phyloP scores from a whole-genome alignment of 257 asterid species.

The Solanum pinnatisectum region DNA sequence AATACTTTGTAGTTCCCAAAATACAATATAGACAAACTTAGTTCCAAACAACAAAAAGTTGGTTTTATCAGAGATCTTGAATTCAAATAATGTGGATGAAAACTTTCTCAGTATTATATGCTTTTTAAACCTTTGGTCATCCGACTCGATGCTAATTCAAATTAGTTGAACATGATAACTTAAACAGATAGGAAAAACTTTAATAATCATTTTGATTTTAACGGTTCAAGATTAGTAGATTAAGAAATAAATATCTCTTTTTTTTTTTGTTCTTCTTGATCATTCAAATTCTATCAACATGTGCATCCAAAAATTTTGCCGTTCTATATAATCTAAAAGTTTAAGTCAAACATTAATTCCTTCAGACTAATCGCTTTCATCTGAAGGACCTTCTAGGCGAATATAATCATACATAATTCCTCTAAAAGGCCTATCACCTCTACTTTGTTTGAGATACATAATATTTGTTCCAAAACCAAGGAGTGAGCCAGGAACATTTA shows the following conservation, averaged over 20 bases:
- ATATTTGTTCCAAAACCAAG: slow-evolving; percentile 24
- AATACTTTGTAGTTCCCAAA: too few relatives aligned
- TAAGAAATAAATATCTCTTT: too few relatives aligned
- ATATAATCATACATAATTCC: slow-evolving; percentile 79
- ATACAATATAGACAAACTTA: too few relatives aligned
- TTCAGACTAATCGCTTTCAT: background rate
- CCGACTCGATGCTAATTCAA: background rate
- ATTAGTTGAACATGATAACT: background rate
- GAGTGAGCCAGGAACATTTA: slow-evolving; percentile 27
- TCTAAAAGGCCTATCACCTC: slow-evolving; percentile 37
- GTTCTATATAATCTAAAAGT: background rate
- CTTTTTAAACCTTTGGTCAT: too few relatives aligned
- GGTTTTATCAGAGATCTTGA: fast-evolving
- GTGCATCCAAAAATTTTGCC: background rate
- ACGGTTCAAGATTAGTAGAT: background rate
- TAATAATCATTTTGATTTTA: background rate
- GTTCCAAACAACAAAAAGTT: too few relatives aligned
- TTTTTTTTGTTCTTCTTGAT: too few relatives aligned
- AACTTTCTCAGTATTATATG: fast-evolving
- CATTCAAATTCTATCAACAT: fast-evolving
- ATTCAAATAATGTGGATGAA: background rate
- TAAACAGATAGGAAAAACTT: too few relatives aligned
- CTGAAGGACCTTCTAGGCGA: slow-evolving; percentile 59
- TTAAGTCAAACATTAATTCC: background rate
- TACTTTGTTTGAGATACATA: slow-evolving; percentile 45